Conservation (phyloP, 805 yeast genomes). For the Pichia rugopelliculosa region DNA sequence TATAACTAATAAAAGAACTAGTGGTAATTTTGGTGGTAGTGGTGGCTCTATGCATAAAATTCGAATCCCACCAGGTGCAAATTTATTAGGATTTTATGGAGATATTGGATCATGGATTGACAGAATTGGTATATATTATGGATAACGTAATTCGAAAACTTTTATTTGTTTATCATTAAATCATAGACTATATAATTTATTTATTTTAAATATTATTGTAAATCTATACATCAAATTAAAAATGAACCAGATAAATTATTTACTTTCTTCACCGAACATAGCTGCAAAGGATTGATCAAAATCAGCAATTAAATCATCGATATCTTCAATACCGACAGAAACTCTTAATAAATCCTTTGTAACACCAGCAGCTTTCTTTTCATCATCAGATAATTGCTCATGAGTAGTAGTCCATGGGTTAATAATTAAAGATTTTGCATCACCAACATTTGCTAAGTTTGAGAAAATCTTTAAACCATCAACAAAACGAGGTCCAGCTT, state of each 20-base stretch:
- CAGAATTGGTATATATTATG: slow-evolving; percentile 64
- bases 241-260: background rate
- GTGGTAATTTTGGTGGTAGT: slow-evolving; percentile 57
- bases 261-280: slow-evolving; percentile 33
- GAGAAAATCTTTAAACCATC: slow-evolving; percentile 80
- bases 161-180: background rate
- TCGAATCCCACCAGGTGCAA: slow-evolving; percentile 54
- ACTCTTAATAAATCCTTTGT: slow-evolving; percentile 83
- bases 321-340: slow-evolving; percentile 84
- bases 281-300: slow-evolving; percentile 76
- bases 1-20: slow-evolving; percentile 50
- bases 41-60: slow-evolving; percentile 57
- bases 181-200: background rate
- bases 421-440: slow-evolving; percentile 88
- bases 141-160: slow-evolving; percentile 11
- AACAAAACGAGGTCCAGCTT: slow-evolving; percentile 77
- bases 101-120: slow-evolving; percentile 63
- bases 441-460: slow-evolving; percentile 95
- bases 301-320: slow-evolving; percentile 86
- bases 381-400: slow-evolving; percentile 79
- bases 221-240: background rate
- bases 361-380: slow-evolving; percentile 78
- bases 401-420: slow-evolving; percentile 97
- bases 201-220: background rate
- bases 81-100: slow-evolving; percentile 68